These are phyloP conservation scores for Torulaspora pretoriensis DNA, from an alignment of 1,139 yeast genomes.

Conservation along the genomic window DNA sequence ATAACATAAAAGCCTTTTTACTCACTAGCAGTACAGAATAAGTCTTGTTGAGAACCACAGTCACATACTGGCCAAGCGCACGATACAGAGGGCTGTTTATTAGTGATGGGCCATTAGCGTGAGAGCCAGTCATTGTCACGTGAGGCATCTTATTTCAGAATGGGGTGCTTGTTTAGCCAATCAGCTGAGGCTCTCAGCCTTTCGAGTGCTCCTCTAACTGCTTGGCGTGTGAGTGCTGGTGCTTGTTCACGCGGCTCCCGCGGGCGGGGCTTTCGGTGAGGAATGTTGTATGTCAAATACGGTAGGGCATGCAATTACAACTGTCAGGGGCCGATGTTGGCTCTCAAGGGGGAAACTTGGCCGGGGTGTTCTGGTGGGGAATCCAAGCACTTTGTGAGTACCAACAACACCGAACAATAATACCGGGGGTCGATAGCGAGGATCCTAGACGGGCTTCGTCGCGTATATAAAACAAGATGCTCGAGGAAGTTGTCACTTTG, in stretches of 20 bases:
- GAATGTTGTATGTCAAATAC: neutral
- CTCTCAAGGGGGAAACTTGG: neutral
- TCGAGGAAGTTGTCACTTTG: neutral
- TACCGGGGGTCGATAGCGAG: neutral
- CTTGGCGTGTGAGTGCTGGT: neutral
- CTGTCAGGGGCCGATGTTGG: slow-evolving; percentile 1
- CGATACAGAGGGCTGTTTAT: no score
- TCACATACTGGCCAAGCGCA: no score
- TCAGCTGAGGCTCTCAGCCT: no score
- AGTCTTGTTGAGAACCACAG: no score
- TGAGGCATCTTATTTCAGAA: no score
- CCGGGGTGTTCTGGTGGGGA: slow-evolving; percentile 4
- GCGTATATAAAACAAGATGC: neutral
- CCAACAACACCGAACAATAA: neutral
- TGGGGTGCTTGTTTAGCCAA: no score
- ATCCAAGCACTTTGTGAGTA: neutral
- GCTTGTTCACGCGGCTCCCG: neutral
- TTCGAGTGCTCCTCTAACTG: neutral
- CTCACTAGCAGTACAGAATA: no score
- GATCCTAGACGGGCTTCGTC: neutral
- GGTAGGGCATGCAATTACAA: neutral
- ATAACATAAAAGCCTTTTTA: neutral
- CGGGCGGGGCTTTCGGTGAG: neutral
- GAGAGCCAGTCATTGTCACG: no score
- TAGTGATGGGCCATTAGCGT: no score